Evolutionary conservation across 1,284 basidiomycete species (phyloP).

Genomic region (Cutaneotrichosporon dermatis): DNA sequence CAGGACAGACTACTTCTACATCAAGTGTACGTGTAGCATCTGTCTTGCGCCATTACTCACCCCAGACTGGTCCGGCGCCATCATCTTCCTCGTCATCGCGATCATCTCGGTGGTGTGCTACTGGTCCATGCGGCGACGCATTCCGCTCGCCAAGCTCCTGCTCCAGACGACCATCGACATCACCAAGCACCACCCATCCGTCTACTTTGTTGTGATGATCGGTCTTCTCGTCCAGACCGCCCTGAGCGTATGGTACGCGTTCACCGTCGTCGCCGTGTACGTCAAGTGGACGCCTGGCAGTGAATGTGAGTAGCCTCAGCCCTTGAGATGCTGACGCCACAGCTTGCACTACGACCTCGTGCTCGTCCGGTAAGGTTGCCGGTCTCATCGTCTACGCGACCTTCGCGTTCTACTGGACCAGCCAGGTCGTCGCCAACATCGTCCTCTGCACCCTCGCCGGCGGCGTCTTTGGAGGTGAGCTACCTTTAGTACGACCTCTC

Average conservation of each 20-base stretch:
- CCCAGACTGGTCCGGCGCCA: constrained; percentile 54
- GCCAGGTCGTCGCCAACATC: constrained; percentile 68
- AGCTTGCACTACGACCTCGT: constrained; percentile 49
- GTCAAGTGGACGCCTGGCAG: constrained; percentile 71
- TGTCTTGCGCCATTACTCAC: background rate
- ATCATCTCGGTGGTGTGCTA: constrained; percentile 74
- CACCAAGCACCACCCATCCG: constrained; percentile 72
- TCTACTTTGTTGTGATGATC: constrained; percentile 70
- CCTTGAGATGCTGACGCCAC: constrained; percentile 2
- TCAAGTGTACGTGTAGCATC: constrained; percentile 51
- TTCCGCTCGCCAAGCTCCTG: constrained; percentile 71
- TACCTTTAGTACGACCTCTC: background rate
- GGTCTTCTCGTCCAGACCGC: constrained; percentile 67
- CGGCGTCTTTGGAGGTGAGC: constrained; percentile 58
- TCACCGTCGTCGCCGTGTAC: constrained; percentile 55
- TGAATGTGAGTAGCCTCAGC: constrained; percentile 53
- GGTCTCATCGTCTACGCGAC: constrained; percentile 73
- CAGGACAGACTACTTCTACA: constrained; percentile 64
- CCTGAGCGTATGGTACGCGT: constrained; percentile 57
- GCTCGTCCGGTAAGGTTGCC: constrained; percentile 57
- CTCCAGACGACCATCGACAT: constrained; percentile 74
- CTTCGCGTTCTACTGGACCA: constrained; percentile 79
- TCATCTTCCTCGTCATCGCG: constrained; percentile 66
- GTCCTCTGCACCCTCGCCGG: constrained; percentile 74
- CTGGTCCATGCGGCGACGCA: constrained; percentile 50